Evolutionary conservation across 2,329 filamentous ascomycete genomes (phyloP), one percentile per base, ranked within the genome.

Genomic region (Calycina herbarum): DNA sequence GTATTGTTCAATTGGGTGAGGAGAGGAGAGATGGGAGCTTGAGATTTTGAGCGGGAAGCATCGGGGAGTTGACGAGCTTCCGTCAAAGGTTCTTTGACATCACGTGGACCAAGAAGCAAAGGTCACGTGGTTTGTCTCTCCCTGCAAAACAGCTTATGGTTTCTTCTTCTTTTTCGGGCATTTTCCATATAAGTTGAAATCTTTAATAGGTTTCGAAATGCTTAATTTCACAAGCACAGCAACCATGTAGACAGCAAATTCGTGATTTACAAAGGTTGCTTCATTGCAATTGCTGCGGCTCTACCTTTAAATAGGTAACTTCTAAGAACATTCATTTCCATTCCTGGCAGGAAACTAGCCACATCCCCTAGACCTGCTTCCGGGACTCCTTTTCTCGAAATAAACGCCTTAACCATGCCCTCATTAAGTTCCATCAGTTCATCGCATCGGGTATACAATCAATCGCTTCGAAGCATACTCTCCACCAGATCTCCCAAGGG

Each of bases 401-500:
- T 64, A 62, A 75, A 75, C 73, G 73, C 73, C 73, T 33, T 57
- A 31, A 45, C 31, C 61, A 68, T 73, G 64, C 68, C 57, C 58
- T 57, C 58, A 60, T 66, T 60, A 59, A 40, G 45, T 11, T 62
- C 65, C 66, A 65, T 66, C 66, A 57, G 67, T 57, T 65, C 67
- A 67, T 68, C 57, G n/a, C 57, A 38, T 38, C 10, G 35, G 35
- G 17, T 56, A 4, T 38, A 42, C 40, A 45, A n/a, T 61, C 48
- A 75, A 64, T 98, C 95, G 76, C 93, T 97, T 80, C 89, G 89
- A 81, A 98, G 80, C 94, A 99, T 99, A 78, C 93, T 98, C 77
- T 99, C 95, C 61, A 99, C 95, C 71, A 99, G 81, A 78, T 99
- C 95, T 11, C 94, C 94, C 65, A 99, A 78, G 13, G 95, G 95